These are phyloP conservation scores for Russula vinacea DNA, from an alignment of 768 basidiomycete species.

Conservation along the genomic window DNA sequence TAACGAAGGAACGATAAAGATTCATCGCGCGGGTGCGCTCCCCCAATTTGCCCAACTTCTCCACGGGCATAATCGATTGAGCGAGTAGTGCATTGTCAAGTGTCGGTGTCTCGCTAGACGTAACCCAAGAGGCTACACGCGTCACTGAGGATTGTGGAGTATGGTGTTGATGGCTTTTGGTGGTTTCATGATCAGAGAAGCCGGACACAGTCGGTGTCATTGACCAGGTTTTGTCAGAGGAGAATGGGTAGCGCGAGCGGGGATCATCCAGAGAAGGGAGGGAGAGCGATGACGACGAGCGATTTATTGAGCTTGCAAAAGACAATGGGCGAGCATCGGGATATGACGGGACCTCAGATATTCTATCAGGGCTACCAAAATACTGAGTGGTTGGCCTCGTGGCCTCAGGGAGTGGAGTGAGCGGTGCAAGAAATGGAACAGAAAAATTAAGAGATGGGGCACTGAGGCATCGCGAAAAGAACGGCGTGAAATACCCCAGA, in stretches of 20 bases:
- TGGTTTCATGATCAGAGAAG: conserved; percentile 3
- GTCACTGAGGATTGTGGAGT: conserved; percentile 8
- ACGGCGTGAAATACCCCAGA: conserved; percentile 29
- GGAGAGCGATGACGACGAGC: conserved; percentile 24
- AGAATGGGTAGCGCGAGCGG: conserved; percentile 3
- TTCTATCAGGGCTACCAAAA: conserved; percentile 11
- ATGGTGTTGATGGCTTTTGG: conserved; percentile 5
- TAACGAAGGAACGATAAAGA: conserved; percentile 59
- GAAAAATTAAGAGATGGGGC: conserved; percentile 28
- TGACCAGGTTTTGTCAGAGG: conserved; percentile 14
- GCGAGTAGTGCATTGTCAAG: conserved; percentile 26
- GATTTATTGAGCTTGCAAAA: conserved; percentile 6
- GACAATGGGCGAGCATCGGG: conserved; percentile 25
- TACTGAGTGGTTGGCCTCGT: conserved; percentile 23
- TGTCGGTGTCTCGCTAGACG: conserved; percentile 24
- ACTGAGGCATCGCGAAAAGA: conserved; percentile 30
- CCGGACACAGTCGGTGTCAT: conserved; percentile 14
- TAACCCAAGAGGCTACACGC: conserved; percentile 23
- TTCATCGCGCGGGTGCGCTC: conserved; percentile 70
- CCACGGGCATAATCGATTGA: conserved; percentile 25
- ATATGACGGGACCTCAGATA: conserved; percentile 25
- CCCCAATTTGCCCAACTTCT: conserved; percentile 42
- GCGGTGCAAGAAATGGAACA: conserved; percentile 29
- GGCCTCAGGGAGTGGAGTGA: conserved; percentile 27
- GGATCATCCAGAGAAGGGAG: conserved; percentile 19